Conservation (phyloP, 2,329 filamentous ascomycete species). For the Ophiostoma pallidulum region DNA sequence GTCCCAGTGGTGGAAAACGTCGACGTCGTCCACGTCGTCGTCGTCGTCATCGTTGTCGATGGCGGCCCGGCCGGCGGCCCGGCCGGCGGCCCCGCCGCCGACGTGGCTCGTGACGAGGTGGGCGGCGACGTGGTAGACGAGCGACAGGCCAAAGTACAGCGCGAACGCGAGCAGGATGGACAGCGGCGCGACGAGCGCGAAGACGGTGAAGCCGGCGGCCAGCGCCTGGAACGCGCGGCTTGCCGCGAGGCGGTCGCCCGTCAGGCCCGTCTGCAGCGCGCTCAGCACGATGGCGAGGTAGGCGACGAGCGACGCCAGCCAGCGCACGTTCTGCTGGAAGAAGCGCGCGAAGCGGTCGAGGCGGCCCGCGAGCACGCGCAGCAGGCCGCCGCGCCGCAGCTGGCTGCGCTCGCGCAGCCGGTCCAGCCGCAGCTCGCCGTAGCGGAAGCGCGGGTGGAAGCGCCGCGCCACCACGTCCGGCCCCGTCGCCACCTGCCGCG, state of each 20-base stretch:
- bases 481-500: slow-evolving; percentile 22
- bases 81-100: neutral
- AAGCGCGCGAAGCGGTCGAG: slow-evolving; percentile 29
- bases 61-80: too few relatives aligned
- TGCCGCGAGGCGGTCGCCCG: slow-evolving; percentile 24
- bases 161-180: slow-evolving; percentile 14
- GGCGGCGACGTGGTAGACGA: slow-evolving; percentile 14
- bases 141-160: slow-evolving; percentile 15
- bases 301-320: slow-evolving; percentile 29
- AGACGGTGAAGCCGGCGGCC: slow-evolving; percentile 39
- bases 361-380: slow-evolving; percentile 19
- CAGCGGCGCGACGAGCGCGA: slow-evolving; percentile 35
- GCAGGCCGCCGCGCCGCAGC: slow-evolving; percentile 16
- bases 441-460: slow-evolving; percentile 29
- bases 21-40: neutral
- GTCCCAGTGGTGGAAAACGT: slow-evolving; percentile 14
- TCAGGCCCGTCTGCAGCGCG: slow-evolving; percentile 40
- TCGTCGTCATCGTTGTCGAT: too few relatives aligned
- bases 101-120: slow-evolving; percentile 13
- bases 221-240: slow-evolving; percentile 33
- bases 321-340: slow-evolving; percentile 33
- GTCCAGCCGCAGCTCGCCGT: slow-evolving; percentile 33
- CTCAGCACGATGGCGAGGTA: slow-evolving; percentile 37
- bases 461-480: slow-evolving; percentile 22
- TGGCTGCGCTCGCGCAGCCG: slow-evolving; percentile 32